phyloP scores from a whole-genome alignment of 139 green algal species.

The Axilococcus clingmanii region DNA sequence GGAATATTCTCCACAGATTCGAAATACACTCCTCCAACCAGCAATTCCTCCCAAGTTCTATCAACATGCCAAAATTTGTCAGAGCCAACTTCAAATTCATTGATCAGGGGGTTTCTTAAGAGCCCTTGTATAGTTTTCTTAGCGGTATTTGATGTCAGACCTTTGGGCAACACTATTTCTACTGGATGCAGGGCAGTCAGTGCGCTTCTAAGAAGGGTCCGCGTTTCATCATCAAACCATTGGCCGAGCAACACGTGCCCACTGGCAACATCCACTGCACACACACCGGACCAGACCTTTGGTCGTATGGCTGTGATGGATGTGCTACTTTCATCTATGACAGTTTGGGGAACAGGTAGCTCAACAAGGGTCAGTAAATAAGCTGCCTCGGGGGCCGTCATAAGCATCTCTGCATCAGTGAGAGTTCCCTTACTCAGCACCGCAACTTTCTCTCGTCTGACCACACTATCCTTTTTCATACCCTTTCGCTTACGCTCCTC shows the following conservation, averaged over 20 bases:
- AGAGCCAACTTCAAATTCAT: conserved; percentile 19
- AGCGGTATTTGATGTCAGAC: conserved; percentile 20
- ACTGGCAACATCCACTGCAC: conserved; percentile 62
- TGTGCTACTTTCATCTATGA: not conserved
- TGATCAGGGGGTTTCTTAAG: conserved; percentile 23
- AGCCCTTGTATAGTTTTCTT: conserved; percentile 23
- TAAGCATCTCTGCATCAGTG: conserved; percentile 83
- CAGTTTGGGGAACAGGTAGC: conserved; percentile 2
- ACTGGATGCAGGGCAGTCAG: conserved; percentile 62
- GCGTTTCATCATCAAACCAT: conserved; percentile 63
- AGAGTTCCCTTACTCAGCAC: conserved; percentile 80
- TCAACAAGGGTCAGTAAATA: conserved; percentile 45
- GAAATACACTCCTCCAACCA: not conserved
- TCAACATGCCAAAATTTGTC: conserved; percentile 11
- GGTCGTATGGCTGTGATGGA: not conserved
- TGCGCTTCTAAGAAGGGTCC: conserved; percentile 55
- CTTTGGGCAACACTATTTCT: conserved; percentile 64
- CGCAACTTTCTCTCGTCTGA: conserved; percentile 77
- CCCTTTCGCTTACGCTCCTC: conserved; percentile 42
- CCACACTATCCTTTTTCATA: conserved; percentile 56
- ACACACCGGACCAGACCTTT: conserved; percentile 43
- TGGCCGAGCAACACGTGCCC: conserved; percentile 56
- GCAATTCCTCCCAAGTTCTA: conserved; percentile 9
- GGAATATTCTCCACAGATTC: conserved; percentile 3
- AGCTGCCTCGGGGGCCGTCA: conserved; percentile 40